phyloP scores from a whole-genome alignment of 2,329 filamentous ascomycete genomes.

The Talaromyces pinophilus region DNA sequence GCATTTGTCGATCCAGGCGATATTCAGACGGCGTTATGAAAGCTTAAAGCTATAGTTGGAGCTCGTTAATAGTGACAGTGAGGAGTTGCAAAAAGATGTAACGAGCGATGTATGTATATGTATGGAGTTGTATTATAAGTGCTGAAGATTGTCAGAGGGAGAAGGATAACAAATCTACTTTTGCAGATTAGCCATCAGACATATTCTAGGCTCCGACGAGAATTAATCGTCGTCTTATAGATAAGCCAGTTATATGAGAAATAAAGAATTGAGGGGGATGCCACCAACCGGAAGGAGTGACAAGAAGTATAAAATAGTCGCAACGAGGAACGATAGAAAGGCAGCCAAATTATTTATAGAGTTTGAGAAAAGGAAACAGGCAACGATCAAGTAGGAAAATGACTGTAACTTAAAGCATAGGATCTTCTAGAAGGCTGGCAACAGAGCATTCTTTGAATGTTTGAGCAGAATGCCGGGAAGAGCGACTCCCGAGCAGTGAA shows the following conservation, averaged over 20 bases:
- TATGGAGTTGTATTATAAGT: background rate
- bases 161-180: background rate
- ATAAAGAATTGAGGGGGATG: background rate
- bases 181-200: background rate
- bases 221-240: background rate
- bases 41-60: background rate
- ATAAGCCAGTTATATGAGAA: background rate
- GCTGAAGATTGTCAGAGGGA: background rate
- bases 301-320: background rate
- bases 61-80: background rate
- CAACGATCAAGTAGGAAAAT: background rate
- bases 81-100: background rate
- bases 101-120: slow-evolving; percentile 4
- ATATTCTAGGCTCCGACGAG: background rate
- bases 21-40: background rate
- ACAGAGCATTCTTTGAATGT: slow-evolving; percentile 6
- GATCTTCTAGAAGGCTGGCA: slow-evolving; percentile 5
- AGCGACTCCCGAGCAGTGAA: background rate
- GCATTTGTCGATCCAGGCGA: background rate
- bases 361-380: background rate
- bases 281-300: slow-evolving; percentile 7
- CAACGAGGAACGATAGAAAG: background rate
- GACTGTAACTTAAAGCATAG: background rate
- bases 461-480: background rate
- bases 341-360: background rate